Evolutionary conservation across 306 rosid species (phyloP).

Genomic region (Mimosa bimucronata): DNA sequence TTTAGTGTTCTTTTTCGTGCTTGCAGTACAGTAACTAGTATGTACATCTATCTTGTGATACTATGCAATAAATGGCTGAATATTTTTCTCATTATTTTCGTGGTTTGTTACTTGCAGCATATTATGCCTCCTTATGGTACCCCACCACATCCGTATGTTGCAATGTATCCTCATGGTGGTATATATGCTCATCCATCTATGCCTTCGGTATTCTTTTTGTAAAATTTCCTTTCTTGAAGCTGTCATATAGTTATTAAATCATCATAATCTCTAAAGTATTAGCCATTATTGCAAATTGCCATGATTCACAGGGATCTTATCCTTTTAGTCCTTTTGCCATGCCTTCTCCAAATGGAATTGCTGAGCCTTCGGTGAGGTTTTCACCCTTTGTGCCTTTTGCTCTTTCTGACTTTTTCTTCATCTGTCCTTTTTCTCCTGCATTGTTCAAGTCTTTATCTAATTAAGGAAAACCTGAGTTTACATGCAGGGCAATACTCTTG

Average conservation of each 20-base stretch:
- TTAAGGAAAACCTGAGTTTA: conserved; percentile 41
- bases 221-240: conserved; percentile 37
- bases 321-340: conserved; percentile 94
- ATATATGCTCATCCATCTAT: conserved; percentile 97
- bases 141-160: conserved; percentile 96
- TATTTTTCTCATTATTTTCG: conserved; percentile 6
- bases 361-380: conserved; percentile 63
- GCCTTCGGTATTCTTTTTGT: conserved; percentile 79
- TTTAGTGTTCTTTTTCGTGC: conserved; percentile 15
- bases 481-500: conserved; percentile 82
- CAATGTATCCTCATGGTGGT: conserved; percentile 99
- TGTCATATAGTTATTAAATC: conserved; percentile 34
- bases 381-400: neutral
- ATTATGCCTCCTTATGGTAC: conserved; percentile 98
- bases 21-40: conserved; percentile 15
- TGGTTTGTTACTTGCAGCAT: conserved; percentile 68
- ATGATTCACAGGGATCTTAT: conserved; percentile 79
- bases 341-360: conserved; percentile 92
- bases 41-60: conserved; percentile 1
- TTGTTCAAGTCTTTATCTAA: conserved; percentile 35
- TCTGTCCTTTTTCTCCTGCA: conserved; percentile 17
- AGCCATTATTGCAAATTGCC: conserved; percentile 26
- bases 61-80: conserved; percentile 26
- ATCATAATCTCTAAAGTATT: conserved; percentile 31
- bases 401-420: conserved; percentile 4